phyloP scores from a whole-genome alignment of 2,329 filamentous ascomycete genomes.

The Fusarium sp. region DNA sequence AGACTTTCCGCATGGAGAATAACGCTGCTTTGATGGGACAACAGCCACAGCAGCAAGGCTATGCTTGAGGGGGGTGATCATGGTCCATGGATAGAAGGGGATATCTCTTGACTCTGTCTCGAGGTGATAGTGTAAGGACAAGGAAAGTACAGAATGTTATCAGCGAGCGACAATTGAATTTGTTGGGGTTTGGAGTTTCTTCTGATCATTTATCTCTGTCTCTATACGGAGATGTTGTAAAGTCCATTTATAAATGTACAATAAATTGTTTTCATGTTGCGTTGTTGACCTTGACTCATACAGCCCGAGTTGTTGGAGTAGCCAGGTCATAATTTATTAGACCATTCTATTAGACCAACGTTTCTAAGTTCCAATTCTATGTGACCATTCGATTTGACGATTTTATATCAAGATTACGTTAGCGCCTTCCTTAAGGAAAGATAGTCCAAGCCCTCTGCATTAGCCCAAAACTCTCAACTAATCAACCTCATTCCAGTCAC shows the following conservation, averaged over 20 bases:
- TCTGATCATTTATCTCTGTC: background rate
- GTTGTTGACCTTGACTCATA: no score
- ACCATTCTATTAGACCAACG: background rate
- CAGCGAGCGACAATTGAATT: background rate
- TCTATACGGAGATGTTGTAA: background rate
- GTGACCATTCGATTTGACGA: constrained; percentile 15
- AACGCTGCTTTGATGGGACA: constrained; percentile 11
- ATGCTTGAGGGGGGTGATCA: background rate
- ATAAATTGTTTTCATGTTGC: background rate
- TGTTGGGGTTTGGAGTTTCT: background rate
- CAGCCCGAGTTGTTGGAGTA: background rate
- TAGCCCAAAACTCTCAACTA: constrained; percentile 9
- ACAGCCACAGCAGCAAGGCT: constrained; percentile 2
- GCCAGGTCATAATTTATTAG: background rate
- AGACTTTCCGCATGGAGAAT: constrained; percentile 14
- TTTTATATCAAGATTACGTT: constrained; percentile 4
- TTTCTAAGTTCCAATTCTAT: background rate
- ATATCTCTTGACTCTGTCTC: background rate
- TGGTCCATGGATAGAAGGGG: background rate
- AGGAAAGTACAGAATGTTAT: background rate
- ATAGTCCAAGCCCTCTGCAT: background rate
- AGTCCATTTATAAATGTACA: background rate
- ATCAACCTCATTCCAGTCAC: background rate
- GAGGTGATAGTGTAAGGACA: background rate
- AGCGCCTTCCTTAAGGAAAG: background rate